Conservation (phyloP, 768 basidiomycete genomes). For the Lenzites betulinus region DNA sequence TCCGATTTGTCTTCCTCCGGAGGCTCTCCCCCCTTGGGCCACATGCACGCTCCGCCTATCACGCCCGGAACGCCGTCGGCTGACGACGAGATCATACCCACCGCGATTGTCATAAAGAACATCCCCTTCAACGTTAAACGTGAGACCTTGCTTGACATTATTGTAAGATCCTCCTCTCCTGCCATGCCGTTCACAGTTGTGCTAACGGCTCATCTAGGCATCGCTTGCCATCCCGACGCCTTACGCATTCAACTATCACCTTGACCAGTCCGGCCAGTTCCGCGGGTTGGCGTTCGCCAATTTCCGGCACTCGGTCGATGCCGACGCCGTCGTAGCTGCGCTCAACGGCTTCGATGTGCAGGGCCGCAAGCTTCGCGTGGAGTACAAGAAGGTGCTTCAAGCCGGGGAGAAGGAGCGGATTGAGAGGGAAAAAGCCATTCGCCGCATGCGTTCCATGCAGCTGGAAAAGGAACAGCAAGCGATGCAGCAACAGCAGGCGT, state of each 20-base stretch:
- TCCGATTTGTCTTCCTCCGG: conserved; percentile 89
- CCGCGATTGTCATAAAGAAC: conserved; percentile 99
- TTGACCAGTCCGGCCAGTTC: conserved; percentile 95
- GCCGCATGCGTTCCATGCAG: conserved; percentile 97
- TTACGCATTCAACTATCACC: conserved; percentile 99
- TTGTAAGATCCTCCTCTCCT: conserved; percentile 57
- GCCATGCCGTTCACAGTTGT: not conserved
- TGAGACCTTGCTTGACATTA: conserved; percentile 94
- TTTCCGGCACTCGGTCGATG: conserved; percentile 88
- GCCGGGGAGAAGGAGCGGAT: conserved; percentile 99
- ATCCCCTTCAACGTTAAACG: conserved; percentile 99
- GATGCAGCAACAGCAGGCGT: conserved; percentile 41
- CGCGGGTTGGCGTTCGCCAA: conserved; percentile 98
- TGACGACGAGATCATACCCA: conserved; percentile 96
- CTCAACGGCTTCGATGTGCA: conserved; percentile 96
- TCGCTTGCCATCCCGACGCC: conserved; percentile 94
- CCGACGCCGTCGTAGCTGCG: conserved; percentile 93
- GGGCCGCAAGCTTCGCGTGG: conserved; percentile 95
- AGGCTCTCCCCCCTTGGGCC: conserved; percentile 65
- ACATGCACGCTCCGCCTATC: conserved; percentile 44
- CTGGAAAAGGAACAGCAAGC: conserved; percentile 77
- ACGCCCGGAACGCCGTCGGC: conserved; percentile 52
- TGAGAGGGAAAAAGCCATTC: conserved; percentile 96
- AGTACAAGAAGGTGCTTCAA: conserved; percentile 99
- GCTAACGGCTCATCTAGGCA: conserved; percentile 48